Evolutionary conservation across 2,329 filamentous ascomycete genomes (phyloP).

Genomic region (Diaporthe capsici): DNA sequence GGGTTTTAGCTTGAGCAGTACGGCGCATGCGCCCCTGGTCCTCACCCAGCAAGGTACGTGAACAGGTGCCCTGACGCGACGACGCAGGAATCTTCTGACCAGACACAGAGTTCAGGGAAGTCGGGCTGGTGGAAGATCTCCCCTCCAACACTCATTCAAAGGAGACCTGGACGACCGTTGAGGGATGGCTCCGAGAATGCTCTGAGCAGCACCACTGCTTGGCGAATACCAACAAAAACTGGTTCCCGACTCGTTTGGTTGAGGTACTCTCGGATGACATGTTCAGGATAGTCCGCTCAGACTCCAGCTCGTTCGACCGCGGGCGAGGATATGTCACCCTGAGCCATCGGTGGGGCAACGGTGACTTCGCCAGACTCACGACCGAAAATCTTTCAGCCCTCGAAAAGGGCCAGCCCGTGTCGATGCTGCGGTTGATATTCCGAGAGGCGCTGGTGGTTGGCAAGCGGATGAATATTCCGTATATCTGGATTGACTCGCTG

Average conservation of each 20-base stretch:
- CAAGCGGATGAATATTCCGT: neutral
- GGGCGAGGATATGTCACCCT: neutral
- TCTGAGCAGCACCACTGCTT: neutral
- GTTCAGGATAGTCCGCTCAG: neutral
- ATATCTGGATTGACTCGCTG: slow-evolving; percentile 14
- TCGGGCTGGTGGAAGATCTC: neutral
- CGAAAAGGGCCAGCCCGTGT: neutral
- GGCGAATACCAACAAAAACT: neutral
- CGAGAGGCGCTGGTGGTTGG: neutral
- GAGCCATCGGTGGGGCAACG: neutral
- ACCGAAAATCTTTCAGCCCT: neutral
- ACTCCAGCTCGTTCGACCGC: neutral
- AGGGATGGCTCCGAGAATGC: neutral
- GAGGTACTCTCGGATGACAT: neutral
- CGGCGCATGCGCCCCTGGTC: neutral
- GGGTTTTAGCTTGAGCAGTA: neutral
- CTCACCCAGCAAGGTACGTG: neutral
- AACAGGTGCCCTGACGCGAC: neutral
- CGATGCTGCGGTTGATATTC: neutral
- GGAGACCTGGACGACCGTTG: neutral
- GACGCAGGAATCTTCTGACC: neutral
- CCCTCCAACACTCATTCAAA: neutral
- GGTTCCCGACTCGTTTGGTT: neutral
- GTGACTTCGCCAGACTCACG: neutral
- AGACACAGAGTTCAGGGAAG: neutral